phyloP scores from a whole-genome alignment of 192 early-diverging fungal genomes.

The Tieghemiomyces parasiticus region DNA sequence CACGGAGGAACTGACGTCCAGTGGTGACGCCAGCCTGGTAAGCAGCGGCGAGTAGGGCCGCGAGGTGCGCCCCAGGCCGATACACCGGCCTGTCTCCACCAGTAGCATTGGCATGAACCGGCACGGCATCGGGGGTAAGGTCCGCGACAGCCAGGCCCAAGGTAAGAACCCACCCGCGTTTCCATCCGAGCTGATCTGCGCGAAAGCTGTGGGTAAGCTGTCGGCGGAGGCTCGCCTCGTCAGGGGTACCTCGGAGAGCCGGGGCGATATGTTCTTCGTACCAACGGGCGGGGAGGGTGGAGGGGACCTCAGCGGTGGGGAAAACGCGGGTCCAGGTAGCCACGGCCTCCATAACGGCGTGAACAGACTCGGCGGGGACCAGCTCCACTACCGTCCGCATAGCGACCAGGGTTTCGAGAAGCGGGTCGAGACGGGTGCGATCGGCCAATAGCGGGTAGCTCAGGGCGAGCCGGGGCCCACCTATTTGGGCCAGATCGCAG shows the following conservation, averaged over 20 bases:
- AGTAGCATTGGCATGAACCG: not conserved
- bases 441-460: not conserved
- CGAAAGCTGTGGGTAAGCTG: not conserved
- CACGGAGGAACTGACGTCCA: not conserved
- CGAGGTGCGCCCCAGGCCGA: not conserved
- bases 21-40: not conserved
- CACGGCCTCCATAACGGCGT: not conserved
- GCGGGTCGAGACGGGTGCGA: not conserved
- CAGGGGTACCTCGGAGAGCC: not conserved
- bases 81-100: not conserved
- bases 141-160: no score
- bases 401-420: not conserved
- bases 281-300: not conserved
- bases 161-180: not conserved
- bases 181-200: not conserved
- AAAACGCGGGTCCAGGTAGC: not conserved
- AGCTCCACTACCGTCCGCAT: not conserved
- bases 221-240: not conserved
- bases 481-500: conserved; percentile 4
- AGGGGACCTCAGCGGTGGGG: not conserved
- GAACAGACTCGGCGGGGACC: not conserved
- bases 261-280: not conserved
- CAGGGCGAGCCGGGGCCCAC: not conserved
- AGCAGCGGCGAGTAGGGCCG: not conserved
- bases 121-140: not conserved